phyloP scores from a whole-genome alignment of 2,329 filamentous ascomycete species.

The Pyricularia sp. region DNA sequence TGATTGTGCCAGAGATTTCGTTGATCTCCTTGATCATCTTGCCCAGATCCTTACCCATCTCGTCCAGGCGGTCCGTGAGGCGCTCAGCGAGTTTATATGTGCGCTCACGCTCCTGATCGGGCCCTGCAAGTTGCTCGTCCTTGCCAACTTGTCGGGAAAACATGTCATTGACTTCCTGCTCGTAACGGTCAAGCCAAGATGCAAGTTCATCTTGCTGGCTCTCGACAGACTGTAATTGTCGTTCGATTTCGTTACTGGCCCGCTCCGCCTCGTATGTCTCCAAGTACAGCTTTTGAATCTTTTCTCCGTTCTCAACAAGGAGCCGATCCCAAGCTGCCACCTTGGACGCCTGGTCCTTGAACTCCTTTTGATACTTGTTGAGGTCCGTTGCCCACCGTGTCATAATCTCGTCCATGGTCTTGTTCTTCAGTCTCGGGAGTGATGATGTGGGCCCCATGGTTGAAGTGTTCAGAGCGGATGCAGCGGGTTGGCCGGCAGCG shows the following conservation, averaged over 20 bases:
- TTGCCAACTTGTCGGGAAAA: conserved; percentile 67
- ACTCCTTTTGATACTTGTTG: conserved; percentile 92
- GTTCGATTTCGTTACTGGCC: conserved; percentile 85
- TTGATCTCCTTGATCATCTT: conserved; percentile 99
- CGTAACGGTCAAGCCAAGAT: conserved; percentile 79
- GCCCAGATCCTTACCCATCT: conserved; percentile 82
- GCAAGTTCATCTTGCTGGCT: conserved; percentile 85
- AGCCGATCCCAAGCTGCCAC: conserved; percentile 86
- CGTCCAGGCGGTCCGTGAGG: conserved; percentile 76
- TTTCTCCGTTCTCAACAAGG: conserved; percentile 85
- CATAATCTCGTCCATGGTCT: conserved; percentile 98
- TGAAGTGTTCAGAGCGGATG: conserved; percentile 48
- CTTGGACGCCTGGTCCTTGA: conserved; percentile 77
- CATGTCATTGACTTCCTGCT: conserved; percentile 81
- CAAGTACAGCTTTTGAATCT: conserved; percentile 85
- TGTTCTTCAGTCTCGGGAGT: conserved; percentile 87
- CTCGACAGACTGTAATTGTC: conserved; percentile 79
- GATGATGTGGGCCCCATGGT: conserved; percentile 72
- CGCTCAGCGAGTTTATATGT: conserved; percentile 96
- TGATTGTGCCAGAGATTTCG: conserved; percentile 74
- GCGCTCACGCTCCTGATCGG: conserved; percentile 88
- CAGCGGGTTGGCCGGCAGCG: conserved; percentile 5
- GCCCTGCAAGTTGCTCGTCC: conserved; percentile 65
- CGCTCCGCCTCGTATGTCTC: conserved; percentile 89
- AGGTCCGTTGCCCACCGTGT: conserved; percentile 93